phyloP scores from a whole-genome alignment of 805 yeast species.

The Yarrowia alimentaria region DNA sequence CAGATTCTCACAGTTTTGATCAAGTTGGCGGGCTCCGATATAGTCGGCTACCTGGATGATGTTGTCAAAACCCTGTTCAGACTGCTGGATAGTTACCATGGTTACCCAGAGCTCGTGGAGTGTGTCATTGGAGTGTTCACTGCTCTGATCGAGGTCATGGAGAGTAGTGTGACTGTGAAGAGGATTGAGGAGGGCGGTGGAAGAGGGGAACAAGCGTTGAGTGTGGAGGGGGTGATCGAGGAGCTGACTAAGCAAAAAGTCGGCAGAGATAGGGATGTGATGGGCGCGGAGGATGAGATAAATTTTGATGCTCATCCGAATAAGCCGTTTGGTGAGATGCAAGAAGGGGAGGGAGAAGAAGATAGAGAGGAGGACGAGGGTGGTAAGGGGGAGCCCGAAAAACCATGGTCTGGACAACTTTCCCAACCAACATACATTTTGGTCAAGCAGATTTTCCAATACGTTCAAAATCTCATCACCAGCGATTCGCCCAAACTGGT shows the following conservation, averaged over 20 bases:
- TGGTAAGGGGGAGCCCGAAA: slow-evolving; percentile 35
- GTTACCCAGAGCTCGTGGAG: slow-evolving; percentile 67
- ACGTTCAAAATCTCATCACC: slow-evolving; percentile 67
- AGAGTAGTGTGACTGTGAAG: slow-evolving; percentile 20
- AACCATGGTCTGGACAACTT: slow-evolving; percentile 65
- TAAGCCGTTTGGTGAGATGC: slow-evolving; percentile 24
- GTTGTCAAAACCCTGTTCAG: slow-evolving; percentile 71
- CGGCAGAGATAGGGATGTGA: slow-evolving; percentile 31
- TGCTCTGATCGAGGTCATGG: slow-evolving; percentile 32
- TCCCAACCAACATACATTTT: slow-evolving; percentile 59
- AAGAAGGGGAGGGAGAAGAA: too few species aligned
- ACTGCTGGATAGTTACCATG: slow-evolving; percentile 79
- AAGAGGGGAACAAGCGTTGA: slow-evolving; percentile 17
- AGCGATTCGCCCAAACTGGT: slow-evolving; percentile 62
- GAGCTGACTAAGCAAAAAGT: not conserved
- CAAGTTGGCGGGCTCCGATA: slow-evolving; percentile 63
- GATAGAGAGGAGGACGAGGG: slow-evolving; percentile 29
- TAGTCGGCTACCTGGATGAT: slow-evolving; percentile 68
- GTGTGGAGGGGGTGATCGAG: slow-evolving; percentile 28
- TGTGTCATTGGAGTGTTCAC: slow-evolving; percentile 68
- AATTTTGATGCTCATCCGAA: slow-evolving; percentile 35
- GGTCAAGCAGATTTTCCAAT: slow-evolving; percentile 59
- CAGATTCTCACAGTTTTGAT: slow-evolving; percentile 68
- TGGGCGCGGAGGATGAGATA: slow-evolving; percentile 34
- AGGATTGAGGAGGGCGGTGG: slow-evolving; percentile 29